Evolutionary conservation across 2,329 filamentous ascomycete genomes (phyloP).

Genomic region (Exserohilum turcica): DNA sequence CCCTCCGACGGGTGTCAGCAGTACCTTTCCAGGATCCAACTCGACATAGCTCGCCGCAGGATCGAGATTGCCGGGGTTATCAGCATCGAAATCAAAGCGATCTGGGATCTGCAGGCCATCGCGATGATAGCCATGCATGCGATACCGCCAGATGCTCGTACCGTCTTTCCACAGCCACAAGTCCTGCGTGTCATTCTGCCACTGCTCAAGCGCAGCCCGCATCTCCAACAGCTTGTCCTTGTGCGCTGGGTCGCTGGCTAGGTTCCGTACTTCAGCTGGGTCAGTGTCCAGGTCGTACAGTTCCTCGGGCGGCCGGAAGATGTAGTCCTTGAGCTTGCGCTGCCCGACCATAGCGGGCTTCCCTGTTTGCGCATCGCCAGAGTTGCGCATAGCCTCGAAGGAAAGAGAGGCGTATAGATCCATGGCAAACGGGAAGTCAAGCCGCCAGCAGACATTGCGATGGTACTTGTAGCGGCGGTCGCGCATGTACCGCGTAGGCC

Average conservation of each 20-base stretch:
- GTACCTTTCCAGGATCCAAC: background rate
- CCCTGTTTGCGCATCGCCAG: background rate
- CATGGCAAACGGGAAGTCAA: background rate
- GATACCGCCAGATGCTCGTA: background rate
- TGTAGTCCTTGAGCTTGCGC: background rate
- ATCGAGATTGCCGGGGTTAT: background rate
- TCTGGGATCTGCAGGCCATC: background rate
- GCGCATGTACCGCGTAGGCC: background rate
- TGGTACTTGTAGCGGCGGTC: too few species aligned
- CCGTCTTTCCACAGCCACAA: slow-evolving; percentile 1
- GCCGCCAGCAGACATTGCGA: background rate
- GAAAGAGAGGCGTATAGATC: background rate
- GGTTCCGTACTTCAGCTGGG: background rate
- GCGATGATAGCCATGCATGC: background rate
- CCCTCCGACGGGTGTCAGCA: background rate
- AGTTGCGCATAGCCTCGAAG: background rate
- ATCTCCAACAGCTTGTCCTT: background rate
- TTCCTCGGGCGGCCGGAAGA: background rate
- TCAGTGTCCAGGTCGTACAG: background rate
- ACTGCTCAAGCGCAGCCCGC: background rate
- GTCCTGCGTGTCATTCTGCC: background rate
- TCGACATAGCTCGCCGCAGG: background rate
- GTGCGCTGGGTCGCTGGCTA: background rate
- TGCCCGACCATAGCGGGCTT: background rate
- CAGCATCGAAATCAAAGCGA: background rate